Evolutionary conservation across 73 alveolate genomes (phyloP).

Genomic region (Tetrahymena malaccensis): DNA sequence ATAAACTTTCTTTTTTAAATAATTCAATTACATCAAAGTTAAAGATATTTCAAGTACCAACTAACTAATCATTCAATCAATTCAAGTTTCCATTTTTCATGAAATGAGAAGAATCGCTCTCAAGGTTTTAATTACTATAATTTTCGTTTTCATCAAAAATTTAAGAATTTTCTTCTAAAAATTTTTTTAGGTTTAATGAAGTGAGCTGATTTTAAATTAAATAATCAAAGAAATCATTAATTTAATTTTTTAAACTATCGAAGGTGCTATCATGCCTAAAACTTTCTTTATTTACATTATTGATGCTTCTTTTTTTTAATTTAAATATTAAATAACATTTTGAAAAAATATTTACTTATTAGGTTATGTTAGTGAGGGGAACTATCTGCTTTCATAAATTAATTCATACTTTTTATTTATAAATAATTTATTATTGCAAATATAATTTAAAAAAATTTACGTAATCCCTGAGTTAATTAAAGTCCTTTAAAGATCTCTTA

Average conservation of each 20-base stretch:
- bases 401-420: not conserved
- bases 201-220: not conserved
- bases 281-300: not conserved
- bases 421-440: no score
- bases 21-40: not conserved
- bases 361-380: not conserved
- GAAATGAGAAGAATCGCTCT: not conserved
- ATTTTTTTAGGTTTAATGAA: not conserved
- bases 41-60: not conserved
- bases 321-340: no score
- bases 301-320: not conserved
- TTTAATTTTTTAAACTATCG: not conserved
- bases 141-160: not conserved
- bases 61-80: not conserved
- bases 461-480: not conserved
- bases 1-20: no score
- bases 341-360: not conserved
- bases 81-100: not conserved
- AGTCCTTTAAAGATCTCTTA: not conserved
- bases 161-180: not conserved
- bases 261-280: not conserved
- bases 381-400: not conserved
- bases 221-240: not conserved
- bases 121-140: not conserved
- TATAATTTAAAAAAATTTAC: no score